These are phyloP conservation scores for Colletotrichum lini DNA, from an alignment of 2,329 filamentous ascomycete genomes.

Conservation along the genomic window DNA sequence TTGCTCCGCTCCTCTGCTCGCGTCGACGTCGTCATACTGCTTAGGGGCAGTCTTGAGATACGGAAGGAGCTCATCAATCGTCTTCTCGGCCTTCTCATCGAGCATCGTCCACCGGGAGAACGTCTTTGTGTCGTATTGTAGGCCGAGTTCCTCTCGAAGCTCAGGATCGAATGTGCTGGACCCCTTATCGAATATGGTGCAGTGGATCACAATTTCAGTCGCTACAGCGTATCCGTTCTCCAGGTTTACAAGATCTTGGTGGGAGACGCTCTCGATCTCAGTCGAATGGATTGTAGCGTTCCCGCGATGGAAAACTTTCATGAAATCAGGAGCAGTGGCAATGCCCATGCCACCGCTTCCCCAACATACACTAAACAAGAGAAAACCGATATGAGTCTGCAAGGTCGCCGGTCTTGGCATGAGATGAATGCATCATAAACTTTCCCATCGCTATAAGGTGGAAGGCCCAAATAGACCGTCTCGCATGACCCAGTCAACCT, in stretches of 20 bases:
- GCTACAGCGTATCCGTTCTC: constrained; percentile 39
- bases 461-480: too few relatives aligned
- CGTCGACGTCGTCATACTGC: too few relatives aligned
- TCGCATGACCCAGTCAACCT: too few relatives aligned
- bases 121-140: constrained; percentile 5
- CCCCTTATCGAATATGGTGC: constrained; percentile 46
- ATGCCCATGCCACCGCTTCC: constrained; percentile 50
- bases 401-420: too few relatives aligned
- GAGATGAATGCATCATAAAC: too few relatives aligned
- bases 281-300: constrained; percentile 47
- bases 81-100: constrained; percentile 41
- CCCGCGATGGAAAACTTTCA: constrained; percentile 50
- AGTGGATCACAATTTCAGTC: constrained; percentile 45
- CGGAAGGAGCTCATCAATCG: constrained; percentile 44
- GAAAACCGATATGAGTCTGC: too few relatives aligned
- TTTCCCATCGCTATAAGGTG: too few relatives aligned
- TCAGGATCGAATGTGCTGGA: constrained; percentile 43
- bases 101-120: constrained; percentile 40
- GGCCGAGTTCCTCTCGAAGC: constrained; percentile 36
- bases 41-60: too few relatives aligned
- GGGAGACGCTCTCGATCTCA: constrained; percentile 42
- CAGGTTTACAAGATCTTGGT: constrained; percentile 43
- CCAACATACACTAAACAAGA: constrained; percentile 48
- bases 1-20: constrained; percentile 8
- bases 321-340: constrained; percentile 52